Evolutionary conservation across 768 basidiomycete genomes (phyloP).

Genomic region (Clathrus columnatus): DNA sequence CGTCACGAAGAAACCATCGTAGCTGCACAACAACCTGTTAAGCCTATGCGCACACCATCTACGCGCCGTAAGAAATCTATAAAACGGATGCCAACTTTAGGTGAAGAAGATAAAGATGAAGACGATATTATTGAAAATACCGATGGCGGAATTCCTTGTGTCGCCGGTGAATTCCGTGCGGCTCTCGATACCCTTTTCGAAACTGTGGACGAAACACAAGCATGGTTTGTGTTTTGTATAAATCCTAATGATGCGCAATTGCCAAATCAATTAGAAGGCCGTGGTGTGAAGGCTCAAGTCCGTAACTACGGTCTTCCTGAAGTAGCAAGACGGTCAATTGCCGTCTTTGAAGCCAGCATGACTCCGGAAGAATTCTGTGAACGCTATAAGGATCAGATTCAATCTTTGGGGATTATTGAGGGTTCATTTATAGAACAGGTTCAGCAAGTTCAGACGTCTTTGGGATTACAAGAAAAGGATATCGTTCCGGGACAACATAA

Average conservation of each 20-base stretch:
- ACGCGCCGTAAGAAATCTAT: conserved; percentile 73
- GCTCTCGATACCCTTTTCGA: conserved; percentile 82
- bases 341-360: conserved; percentile 78
- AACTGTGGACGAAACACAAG: conserved; percentile 81
- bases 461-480: conserved; percentile 59
- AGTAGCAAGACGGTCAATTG: conserved; percentile 57
- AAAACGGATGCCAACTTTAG: conserved; percentile 50
- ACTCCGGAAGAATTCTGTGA: conserved; percentile 79
- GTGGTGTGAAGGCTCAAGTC: conserved; percentile 88
- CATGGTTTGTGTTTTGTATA: conserved; percentile 88
- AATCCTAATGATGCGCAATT: conserved; percentile 94
- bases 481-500: conserved; percentile 77
- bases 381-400: conserved; percentile 66
- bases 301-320: conserved; percentile 71
- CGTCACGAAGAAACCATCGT: conserved; percentile 93
- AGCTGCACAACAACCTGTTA: conserved; percentile 84
- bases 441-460: conserved; percentile 45
- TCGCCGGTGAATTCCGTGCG: conserved; percentile 81
- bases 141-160: conserved; percentile 46
- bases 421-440: conserved; percentile 53
- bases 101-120: conserved; percentile 42
- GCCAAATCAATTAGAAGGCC: conserved; percentile 87
- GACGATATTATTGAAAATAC: conserved; percentile 23
- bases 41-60: conserved; percentile 90
- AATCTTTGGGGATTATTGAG: conserved; percentile 45